A percentile compares a stretch with the other conserved stretches of the same genome.
Conservation (phyloP, 495 filamentous ascomycete species). For the Lasiosphaeria miniovina region DNA sequence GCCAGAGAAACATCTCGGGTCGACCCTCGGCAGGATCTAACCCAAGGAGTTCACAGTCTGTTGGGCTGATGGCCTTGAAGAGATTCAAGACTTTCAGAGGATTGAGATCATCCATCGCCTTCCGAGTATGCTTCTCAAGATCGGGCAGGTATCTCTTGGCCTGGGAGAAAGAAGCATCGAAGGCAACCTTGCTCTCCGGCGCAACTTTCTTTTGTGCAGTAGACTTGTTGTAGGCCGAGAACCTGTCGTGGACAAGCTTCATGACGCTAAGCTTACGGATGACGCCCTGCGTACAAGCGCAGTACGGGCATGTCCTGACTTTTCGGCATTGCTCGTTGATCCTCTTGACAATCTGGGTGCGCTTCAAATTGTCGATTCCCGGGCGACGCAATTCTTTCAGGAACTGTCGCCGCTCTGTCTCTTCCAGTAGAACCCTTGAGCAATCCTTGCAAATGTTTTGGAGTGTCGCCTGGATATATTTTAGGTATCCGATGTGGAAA, state of each 20-base stretch:
- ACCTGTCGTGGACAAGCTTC: slow-evolving; percentile 93
- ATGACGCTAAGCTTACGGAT: slow-evolving; percentile 84
- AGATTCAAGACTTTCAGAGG: slow-evolving; percentile 83
- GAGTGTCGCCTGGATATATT: slow-evolving; percentile 80
- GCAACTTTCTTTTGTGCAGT: slow-evolving; percentile 78
- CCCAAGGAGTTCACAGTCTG: slow-evolving; percentile 87
- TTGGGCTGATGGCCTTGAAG: slow-evolving; percentile 79
- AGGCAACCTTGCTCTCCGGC: slow-evolving; percentile 72
- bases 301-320: slow-evolving; percentile 70
- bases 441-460: slow-evolving; percentile 94
- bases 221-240: slow-evolving; percentile 78
- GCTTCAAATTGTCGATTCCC: slow-evolving; percentile 79
- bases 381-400: slow-evolving; percentile 76
- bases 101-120: slow-evolving; percentile 91
- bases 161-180: slow-evolving; percentile 77
- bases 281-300: slow-evolving; percentile 75
- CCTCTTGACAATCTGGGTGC: slow-evolving; percentile 74
- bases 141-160: slow-evolving; percentile 72
- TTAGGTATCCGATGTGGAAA: slow-evolving; percentile 95
- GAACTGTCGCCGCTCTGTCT: slow-evolving; percentile 66
- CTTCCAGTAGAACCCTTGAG: slow-evolving; percentile 71
- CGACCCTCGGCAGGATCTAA: slow-evolving; percentile 82
- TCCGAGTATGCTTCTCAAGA: slow-evolving; percentile 84
- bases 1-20: slow-evolving; percentile 97
- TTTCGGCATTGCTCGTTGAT: slow-evolving; percentile 88